Percentiles rank a stretch among this genome's conserved stretches.
phyloP scores from a whole-genome alignment of 2,329 filamentous ascomycete genomes.

The Emmonsia crescens region DNA sequence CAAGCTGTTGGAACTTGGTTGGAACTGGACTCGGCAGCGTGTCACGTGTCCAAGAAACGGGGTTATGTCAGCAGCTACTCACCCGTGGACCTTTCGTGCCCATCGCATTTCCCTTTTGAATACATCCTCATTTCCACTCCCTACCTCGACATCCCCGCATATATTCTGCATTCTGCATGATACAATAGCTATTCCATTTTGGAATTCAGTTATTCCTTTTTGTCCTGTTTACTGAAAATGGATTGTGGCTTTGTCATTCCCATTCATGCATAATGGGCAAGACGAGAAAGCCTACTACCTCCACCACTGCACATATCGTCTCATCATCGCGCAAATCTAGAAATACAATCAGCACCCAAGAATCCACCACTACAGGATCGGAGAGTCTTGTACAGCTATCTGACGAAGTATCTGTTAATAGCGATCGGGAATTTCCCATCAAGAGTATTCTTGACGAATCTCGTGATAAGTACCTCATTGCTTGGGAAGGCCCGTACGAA shows the following conservation, averaged over 20 bases:
- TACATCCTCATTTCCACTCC: background rate
- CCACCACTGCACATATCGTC: background rate
- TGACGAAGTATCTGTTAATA: slow-evolving; percentile 8
- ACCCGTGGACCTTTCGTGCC: too few relatives aligned
- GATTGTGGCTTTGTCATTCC: background rate
- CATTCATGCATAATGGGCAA: slow-evolving; percentile 4
- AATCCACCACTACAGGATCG: background rate
- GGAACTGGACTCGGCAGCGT: background rate
- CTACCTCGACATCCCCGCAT: background rate
- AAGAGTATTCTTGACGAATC: slow-evolving; percentile 29
- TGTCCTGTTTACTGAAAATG: slow-evolving; percentile 1
- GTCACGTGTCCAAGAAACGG: background rate
- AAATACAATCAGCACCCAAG: background rate
- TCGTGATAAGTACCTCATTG: slow-evolving; percentile 26
- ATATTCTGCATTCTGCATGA: background rate
- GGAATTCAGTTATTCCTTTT: background rate
- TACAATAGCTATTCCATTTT: background rate
- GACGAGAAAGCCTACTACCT: background rate
- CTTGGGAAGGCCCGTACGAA: slow-evolving; percentile 28
- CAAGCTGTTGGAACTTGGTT: background rate
- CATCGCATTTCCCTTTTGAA: background rate
- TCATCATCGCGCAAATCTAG: slow-evolving; percentile 2
- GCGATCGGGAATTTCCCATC: slow-evolving; percentile 25
- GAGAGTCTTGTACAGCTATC: background rate
- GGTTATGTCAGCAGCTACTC: background rate